Conservation (phyloP, 176 grass and related monocot genomes). For the Musa acuminata region DNA sequence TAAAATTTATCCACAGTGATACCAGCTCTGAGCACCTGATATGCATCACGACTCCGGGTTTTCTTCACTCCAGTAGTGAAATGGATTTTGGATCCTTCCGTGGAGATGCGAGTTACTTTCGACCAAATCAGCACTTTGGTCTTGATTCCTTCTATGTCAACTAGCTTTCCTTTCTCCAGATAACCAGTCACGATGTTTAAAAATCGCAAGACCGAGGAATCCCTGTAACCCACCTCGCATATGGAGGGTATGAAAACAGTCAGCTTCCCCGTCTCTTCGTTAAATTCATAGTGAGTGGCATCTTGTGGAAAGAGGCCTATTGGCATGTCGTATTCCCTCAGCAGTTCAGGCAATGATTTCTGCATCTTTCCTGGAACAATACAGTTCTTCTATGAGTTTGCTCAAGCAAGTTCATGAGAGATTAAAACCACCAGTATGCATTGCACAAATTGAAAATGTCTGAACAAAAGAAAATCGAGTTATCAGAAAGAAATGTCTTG, state of each 20-base stretch:
- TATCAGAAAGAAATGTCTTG: too few relatives aligned
- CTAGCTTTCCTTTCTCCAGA: constrained; percentile 53
- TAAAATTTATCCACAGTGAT: constrained; percentile 67
- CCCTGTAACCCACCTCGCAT: constrained; percentile 84
- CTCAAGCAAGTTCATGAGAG: neutral
- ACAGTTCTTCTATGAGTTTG: neutral
- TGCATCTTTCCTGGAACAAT: constrained; percentile 65
- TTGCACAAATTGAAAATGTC: too few relatives aligned
- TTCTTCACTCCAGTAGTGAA: constrained; percentile 71
- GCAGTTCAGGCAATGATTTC: constrained; percentile 73
- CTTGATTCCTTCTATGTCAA: constrained; percentile 72
- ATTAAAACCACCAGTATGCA: too few relatives aligned
- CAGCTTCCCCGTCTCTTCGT: constrained; percentile 57
- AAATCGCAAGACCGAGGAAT: constrained; percentile 77
- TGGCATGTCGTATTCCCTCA: constrained; percentile 67
- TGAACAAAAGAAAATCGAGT: neutral
- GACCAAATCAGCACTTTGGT: constrained; percentile 89
- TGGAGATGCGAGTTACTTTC: constrained; percentile 63
- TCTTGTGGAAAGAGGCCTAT: constrained; percentile 67
- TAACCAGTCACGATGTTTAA: constrained; percentile 41
- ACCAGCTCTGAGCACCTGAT: constrained; percentile 55
- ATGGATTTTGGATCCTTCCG: constrained; percentile 65
- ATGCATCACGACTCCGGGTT: constrained; percentile 55
- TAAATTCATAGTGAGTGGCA: constrained; percentile 80
- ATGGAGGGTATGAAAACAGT: constrained; percentile 67